Evolutionary conservation across 768 basidiomycete species (phyloP).

Genomic region (Rickenella mellea): DNA sequence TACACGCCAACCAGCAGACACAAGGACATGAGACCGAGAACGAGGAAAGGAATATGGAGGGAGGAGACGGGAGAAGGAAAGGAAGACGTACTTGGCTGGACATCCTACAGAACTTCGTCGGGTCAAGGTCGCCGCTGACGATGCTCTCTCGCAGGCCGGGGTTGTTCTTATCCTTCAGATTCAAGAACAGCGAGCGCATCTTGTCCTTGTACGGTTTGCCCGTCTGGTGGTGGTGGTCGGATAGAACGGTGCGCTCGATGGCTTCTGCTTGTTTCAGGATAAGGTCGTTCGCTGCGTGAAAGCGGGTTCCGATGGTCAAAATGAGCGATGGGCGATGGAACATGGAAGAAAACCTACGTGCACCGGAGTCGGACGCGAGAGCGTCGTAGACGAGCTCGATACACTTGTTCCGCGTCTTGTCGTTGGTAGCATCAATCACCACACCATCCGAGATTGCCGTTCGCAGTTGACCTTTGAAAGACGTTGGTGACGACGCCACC

Average conservation of each 20-base stretch:
- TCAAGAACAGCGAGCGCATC: constrained; percentile 83
- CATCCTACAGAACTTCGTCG: constrained; percentile 71
- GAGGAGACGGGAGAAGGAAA: background rate
- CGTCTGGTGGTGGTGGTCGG: constrained; percentile 33
- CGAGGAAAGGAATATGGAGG: background rate
- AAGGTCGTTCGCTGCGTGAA: constrained; percentile 51
- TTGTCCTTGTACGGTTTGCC: constrained; percentile 55
- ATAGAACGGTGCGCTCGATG: constrained; percentile 60
- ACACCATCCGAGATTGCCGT: constrained; percentile 67
- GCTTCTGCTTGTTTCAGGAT: constrained; percentile 56
- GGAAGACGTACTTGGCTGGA: constrained; percentile 52
- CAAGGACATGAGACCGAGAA: background rate
- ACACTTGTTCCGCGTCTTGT: constrained; percentile 79
- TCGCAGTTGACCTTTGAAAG: constrained; percentile 33
- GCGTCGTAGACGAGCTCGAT: constrained; percentile 88
- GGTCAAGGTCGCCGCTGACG: constrained; percentile 69
- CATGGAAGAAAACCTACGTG: constrained; percentile 51
- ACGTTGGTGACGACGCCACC: constrained; percentile 25
- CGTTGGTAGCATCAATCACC: constrained; percentile 43
- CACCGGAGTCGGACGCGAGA: constrained; percentile 74
- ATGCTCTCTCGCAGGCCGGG: constrained; percentile 77
- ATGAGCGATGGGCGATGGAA: constrained; percentile 5
- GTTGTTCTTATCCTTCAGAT: constrained; percentile 93
- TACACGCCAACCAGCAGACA: background rate
- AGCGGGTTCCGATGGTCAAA: background rate